These are phyloP conservation scores for Corylus heterophylla DNA, from an alignment of 306 rosid species.

Conservation along the genomic window DNA sequence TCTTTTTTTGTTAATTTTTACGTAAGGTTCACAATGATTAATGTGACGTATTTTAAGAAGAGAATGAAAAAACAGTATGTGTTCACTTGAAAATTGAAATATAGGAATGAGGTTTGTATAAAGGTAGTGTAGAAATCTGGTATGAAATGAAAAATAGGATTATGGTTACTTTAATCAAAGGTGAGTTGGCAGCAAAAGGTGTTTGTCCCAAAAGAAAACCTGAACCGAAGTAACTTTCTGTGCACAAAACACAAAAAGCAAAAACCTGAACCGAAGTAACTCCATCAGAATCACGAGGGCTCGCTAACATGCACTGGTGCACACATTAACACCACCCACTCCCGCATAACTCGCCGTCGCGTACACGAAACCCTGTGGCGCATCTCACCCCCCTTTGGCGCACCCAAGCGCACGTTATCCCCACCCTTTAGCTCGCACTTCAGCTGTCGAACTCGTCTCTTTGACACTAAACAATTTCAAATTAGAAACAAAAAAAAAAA, in stretches of 20 bases:
- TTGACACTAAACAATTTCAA: slow-evolving; percentile 8
- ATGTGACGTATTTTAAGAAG: no score
- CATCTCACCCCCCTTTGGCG: slow-evolving; percentile 7
- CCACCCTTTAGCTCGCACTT: neutral
- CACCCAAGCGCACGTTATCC: slow-evolving; percentile 52
- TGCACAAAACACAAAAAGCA: neutral
- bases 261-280: neutral
- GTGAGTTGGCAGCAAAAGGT: neutral
- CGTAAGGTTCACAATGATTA: no score
- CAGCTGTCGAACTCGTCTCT: slow-evolving; percentile 28
- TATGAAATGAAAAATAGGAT: no score
- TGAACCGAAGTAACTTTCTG: neutral
- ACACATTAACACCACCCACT: slow-evolving; percentile 13
- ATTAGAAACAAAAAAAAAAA: neutral
- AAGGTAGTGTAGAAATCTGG: no score
- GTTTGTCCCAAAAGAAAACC: neutral
- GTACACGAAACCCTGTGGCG: slow-evolving; percentile 41
- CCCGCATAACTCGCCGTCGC: slow-evolving; percentile 22
- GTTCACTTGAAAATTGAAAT: no score
- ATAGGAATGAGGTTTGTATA: no score
- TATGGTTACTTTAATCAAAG: no score
- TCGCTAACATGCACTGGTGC: slow-evolving; percentile 19
- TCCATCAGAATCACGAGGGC: neutral
- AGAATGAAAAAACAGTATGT: no score
- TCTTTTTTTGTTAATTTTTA: no score